Conservation (phyloP, 306 rosid species). For the Medicago truncatula region DNA sequence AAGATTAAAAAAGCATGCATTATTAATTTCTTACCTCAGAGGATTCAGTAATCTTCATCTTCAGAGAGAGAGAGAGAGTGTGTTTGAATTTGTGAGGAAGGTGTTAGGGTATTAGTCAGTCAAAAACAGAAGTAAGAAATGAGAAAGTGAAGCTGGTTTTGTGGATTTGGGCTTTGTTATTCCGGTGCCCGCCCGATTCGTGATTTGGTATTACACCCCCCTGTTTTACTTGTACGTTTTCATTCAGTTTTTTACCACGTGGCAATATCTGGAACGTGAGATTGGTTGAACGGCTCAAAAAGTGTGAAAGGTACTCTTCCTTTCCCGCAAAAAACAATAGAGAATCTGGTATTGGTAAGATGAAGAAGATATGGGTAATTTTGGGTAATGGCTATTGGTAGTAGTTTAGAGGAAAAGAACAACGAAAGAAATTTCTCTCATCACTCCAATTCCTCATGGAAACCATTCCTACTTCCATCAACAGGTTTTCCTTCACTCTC, state of each 20-base stretch:
- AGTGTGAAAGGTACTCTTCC: too few species aligned
- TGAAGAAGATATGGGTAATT: too few species aligned
- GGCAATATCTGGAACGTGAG: too few species aligned
- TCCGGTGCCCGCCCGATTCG: neutral
- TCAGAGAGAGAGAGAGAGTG: neutral
- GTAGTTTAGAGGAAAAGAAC: neutral
- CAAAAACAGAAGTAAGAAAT: neutral
- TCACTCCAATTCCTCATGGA: constrained; percentile 21
- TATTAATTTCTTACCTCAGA: constrained; percentile 8
- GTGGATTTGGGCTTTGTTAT: neutral
- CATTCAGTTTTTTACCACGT: neutral
- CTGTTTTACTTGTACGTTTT: neutral
- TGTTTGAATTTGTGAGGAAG: neutral
- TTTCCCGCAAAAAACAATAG: too few species aligned
- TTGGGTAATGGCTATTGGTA: too few species aligned
- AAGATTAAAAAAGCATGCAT: neutral
- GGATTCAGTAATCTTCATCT: constrained; percentile 28
- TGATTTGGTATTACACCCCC: neutral
- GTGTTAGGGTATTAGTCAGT: constrained; percentile 20
- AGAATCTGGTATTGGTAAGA: too few species aligned
- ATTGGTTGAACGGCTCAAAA: too few species aligned
- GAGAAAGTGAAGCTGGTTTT: neutral
- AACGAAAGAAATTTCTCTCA: too few species aligned
- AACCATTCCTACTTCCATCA: constrained; percentile 63
- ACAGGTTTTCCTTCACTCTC: constrained; percentile 48